Percentiles rank a stretch among this genome's conserved stretches.
phyloP scores from a whole-genome alignment of 208 protist species.

The Crithidia fasciculata region DNA sequence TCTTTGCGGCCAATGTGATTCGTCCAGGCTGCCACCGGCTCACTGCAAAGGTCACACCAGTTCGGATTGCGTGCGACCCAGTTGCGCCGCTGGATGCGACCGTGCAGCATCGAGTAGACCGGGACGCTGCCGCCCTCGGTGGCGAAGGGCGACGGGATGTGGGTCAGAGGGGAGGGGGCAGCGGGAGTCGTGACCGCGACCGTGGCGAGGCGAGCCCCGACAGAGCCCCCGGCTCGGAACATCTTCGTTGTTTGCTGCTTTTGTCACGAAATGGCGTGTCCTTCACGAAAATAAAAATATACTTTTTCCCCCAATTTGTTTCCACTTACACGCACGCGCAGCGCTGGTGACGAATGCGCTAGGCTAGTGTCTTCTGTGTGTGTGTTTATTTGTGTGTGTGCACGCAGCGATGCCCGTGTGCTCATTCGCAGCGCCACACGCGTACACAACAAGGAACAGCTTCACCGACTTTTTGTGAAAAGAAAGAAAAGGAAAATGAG shows the following conservation, averaged over 20 bases:
- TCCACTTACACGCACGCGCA: not conserved
- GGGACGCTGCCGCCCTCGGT: conserved; percentile 87
- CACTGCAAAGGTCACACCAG: conserved; percentile 92
- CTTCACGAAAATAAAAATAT: not conserved
- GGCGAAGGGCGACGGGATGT: conserved; percentile 60
- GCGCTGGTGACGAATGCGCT: too few relatives aligned
- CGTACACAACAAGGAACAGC: not conserved
- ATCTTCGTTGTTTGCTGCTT: not conserved
- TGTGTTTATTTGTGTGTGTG: too few relatives aligned
- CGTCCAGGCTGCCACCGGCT: conserved; percentile 86
- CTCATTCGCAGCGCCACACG: not conserved
- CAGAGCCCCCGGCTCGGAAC: not conserved
- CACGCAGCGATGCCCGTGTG: too few relatives aligned
- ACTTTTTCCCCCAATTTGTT: not conserved
- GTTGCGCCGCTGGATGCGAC: conserved; percentile 84
- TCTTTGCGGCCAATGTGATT: conserved; percentile 91
- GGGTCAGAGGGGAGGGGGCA: not conserved
- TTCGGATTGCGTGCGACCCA: conserved; percentile 84
- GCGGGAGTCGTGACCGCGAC: conserved; percentile 11
- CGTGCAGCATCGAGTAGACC: conserved; percentile 85
- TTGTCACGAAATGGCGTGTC: too few relatives aligned
- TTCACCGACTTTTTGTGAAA: not conserved
- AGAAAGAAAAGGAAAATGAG: not conserved
- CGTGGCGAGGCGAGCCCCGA: not conserved
- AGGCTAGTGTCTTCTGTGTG: too few relatives aligned